Conservation (phyloP, 2,329 filamentous ascomycete genomes). For the Penicillium freii region DNA sequence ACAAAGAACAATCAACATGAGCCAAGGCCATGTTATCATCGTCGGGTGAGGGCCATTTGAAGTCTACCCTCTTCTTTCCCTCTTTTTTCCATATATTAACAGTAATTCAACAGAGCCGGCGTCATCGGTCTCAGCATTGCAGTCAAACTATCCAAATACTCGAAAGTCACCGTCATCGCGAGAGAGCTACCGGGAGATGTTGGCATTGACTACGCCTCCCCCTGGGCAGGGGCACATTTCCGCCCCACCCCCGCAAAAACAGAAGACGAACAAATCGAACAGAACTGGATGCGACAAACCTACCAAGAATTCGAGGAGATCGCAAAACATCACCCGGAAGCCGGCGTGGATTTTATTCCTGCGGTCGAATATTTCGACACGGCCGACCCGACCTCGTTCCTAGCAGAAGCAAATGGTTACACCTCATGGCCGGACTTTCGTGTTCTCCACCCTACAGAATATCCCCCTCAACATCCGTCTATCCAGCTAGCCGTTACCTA, state of each 20-base stretch:
- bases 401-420: conserved; percentile 6
- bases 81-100: neutral
- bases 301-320: conserved; percentile 7
- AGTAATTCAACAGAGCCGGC: neutral
- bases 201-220: neutral
- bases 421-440: conserved; percentile 8
- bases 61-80: neutral
- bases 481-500: conserved; percentile 9
- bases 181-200: conserved; percentile 7
- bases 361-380: conserved; percentile 12
- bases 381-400: neutral
- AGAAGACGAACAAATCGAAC: conserved; percentile 3
- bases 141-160: neutral
- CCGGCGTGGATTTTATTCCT: conserved; percentile 5
- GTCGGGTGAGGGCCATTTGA: neutral
- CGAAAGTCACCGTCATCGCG: conserved; percentile 1
- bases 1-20: neutral
- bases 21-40: neutral
- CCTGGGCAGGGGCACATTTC: conserved; percentile 15
- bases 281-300: conserved; percentile 10
- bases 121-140: neutral
- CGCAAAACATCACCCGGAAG: conserved; percentile 3
- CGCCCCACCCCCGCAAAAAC: conserved; percentile 11
- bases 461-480: neutral
- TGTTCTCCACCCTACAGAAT: neutral